Percentiles rank a stretch among this genome's conserved stretches.
These are phyloP conservation scores for Medicago ruthenica DNA, from an alignment of 306 rosid species.

Conservation along the genomic window DNA sequence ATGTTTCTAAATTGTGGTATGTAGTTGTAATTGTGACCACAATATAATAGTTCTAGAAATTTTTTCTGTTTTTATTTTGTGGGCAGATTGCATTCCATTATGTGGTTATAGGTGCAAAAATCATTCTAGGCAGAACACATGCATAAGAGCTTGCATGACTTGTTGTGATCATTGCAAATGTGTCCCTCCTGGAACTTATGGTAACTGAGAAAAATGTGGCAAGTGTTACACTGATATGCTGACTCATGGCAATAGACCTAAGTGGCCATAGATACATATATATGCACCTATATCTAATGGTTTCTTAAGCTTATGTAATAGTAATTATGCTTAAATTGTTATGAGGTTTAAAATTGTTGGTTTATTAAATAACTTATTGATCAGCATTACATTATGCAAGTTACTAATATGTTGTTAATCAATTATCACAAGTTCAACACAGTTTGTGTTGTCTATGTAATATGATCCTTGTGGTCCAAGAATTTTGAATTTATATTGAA, in stretches of 20 bases:
- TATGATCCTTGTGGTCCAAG: neutral
- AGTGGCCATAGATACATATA: constrained; percentile 64
- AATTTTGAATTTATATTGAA: neutral
- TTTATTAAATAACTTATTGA: too few species aligned
- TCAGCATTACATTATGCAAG: neutral
- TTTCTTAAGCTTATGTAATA: neutral
- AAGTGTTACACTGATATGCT: constrained; percentile 84
- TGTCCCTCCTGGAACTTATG: constrained; percentile 90
- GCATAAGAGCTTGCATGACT: constrained; percentile 78
- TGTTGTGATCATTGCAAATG: constrained; percentile 90
- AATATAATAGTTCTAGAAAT: too few species aligned
- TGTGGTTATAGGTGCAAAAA: constrained; percentile 65
- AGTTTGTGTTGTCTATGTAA: constrained; percentile 33
- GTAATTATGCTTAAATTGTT: constrained; percentile 2
- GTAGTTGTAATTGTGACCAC: too few species aligned
- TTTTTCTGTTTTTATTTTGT: neutral
- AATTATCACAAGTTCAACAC: constrained; percentile 17
- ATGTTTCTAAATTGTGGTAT: too few species aligned
- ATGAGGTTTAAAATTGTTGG: neutral
- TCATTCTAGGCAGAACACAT: constrained; percentile 63
- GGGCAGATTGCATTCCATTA: constrained; percentile 71
- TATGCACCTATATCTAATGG: neutral
- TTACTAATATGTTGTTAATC: neutral
- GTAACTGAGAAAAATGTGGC: constrained; percentile 83
- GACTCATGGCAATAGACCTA: constrained; percentile 67